Evolutionary conservation across 352 stramenopile genomes (phyloP).

Genomic region (Thalassiosira exigua): DNA sequence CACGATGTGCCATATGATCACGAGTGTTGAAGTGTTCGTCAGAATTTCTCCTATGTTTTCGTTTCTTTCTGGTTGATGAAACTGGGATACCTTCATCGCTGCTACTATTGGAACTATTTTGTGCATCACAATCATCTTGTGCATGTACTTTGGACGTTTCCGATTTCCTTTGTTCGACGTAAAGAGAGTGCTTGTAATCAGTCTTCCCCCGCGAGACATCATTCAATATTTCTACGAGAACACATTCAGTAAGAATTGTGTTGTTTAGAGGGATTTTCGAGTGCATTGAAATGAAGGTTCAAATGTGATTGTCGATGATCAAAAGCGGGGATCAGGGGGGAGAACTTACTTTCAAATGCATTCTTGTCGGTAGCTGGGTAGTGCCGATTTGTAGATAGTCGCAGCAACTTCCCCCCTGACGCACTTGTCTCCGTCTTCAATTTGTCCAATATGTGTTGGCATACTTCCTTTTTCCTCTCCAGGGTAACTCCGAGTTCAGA

Average conservation of each 20-base stretch:
- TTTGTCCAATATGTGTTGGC: neutral
- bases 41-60: neutral
- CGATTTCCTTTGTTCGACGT: neutral
- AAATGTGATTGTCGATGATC: too few relatives aligned
- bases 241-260: constrained; percentile 3
- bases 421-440: neutral
- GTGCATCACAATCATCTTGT: neutral
- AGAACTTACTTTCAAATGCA: constrained; percentile 4
- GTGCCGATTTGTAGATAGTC: neutral
- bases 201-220: constrained; percentile 4
- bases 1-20: neutral
- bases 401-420: neutral
- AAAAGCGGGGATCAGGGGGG: too few relatives aligned
- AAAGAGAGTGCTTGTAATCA: constrained; percentile 10
- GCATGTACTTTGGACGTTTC: neutral
- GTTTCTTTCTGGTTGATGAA: neutral
- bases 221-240: constrained; percentile 3
- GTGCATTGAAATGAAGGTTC: neutral
- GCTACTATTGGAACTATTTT: neutral
- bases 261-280: neutral
- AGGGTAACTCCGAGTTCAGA: neutral
- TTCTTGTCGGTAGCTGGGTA: neutral
- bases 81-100: neutral
- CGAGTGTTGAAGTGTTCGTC: neutral
- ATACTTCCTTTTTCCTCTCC: too few relatives aligned